Base-by-base conservation (phyloP, 2,329 filamentous ascomycete genomes). In the Epichloe bromicola region DNA sequence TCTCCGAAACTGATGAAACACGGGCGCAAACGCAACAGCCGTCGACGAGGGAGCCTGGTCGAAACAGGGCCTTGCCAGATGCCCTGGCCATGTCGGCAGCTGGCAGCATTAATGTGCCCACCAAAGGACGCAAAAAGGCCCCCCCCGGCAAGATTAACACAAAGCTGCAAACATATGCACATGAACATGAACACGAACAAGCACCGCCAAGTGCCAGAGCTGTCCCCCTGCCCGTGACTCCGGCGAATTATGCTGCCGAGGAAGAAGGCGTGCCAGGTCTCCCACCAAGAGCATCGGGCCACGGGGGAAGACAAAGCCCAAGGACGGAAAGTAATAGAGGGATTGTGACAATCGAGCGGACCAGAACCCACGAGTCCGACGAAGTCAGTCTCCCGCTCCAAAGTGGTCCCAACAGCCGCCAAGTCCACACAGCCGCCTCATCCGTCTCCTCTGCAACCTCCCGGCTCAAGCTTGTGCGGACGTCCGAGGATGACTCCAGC, bases 401-500 rank as follows among this genome's bases (percentile, higher is more conserved):
- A 40, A 50, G 53, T 37, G 58, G 55, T 14, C 50, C 54, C 30
- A 55, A 58, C n/a, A 58, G 61, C 34, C 67, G 70, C 6, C 65
- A 68, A 19, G 66, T 68, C 20, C 71, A 75, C 48, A 72, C 71
- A 8, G 74, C 75, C 8, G 75, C 70, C 2, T 79, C 78, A 0
- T 74, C 74, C 6, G 68, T 68, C 2, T 75, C 75, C 0, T 76
- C 77, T 0, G 66, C 64, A 5, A 69, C 73, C 2, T 70, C 67
- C 53, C 80, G 75, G 53, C 62, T 77, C 46, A 79, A 77, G 61
- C 65, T 74, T 7, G 66, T 76, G 3, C 73, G 78, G 39, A 76
- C 71, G 4, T 83, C 80, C 0, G 79, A 84, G 55, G 80, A 83
- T 15, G 76, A 72, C 57, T 64, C 66, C 17, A 73, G 61, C 51